A percentile compares a stretch with the other conserved stretches of the same genome.
Conservation (phyloP, 495 filamentous ascomycete genomes). For the Trichoderma gamsii region DNA sequence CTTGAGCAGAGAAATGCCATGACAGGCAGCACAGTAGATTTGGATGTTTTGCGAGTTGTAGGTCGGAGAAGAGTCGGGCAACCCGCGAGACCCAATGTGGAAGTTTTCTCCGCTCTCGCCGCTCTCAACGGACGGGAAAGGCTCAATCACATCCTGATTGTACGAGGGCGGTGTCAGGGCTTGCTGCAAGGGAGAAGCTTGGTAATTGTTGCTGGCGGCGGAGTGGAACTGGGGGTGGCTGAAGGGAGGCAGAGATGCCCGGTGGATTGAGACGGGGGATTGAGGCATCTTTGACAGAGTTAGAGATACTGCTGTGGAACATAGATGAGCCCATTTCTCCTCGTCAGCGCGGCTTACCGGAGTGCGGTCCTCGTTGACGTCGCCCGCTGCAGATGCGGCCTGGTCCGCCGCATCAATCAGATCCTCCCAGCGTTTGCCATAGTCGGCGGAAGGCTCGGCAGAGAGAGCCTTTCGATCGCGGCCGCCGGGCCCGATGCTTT, state of each 20-base stretch:
- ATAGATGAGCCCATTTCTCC: not conserved
- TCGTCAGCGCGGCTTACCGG: slow-evolving; percentile 49
- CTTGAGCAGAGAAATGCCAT: slow-evolving; percentile 61
- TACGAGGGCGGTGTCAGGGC: slow-evolving; percentile 77
- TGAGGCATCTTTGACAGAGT: slow-evolving; percentile 48
- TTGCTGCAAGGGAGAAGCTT: slow-evolving; percentile 80
- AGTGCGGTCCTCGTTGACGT: slow-evolving; percentile 79
- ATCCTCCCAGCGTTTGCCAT: slow-evolving; percentile 89
- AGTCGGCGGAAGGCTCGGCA: slow-evolving; percentile 70
- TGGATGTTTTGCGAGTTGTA: slow-evolving; percentile 59
- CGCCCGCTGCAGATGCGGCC: slow-evolving; percentile 83
- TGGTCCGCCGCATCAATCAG: slow-evolving; percentile 65
- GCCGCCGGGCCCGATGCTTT: slow-evolving; percentile 58
- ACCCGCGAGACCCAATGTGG: slow-evolving; percentile 49
- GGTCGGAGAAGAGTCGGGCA: slow-evolving; percentile 50
- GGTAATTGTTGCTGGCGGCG: slow-evolving; percentile 49
- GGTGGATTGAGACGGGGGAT: slow-evolving; percentile 62
- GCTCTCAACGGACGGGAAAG: slow-evolving; percentile 79
- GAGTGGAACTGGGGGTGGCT: slow-evolving; percentile 53
- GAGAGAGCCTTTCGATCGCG: slow-evolving; percentile 76
- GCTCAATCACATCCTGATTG: slow-evolving; percentile 57
- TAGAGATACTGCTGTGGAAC: not conserved
- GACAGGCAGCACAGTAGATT: slow-evolving; percentile 83
- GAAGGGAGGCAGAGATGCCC: slow-evolving; percentile 72
- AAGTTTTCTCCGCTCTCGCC: slow-evolving; percentile 59